Base-by-base conservation (phyloP, 2,329 filamentous ascomycete species). In the Aspergillus sp. region DNA sequence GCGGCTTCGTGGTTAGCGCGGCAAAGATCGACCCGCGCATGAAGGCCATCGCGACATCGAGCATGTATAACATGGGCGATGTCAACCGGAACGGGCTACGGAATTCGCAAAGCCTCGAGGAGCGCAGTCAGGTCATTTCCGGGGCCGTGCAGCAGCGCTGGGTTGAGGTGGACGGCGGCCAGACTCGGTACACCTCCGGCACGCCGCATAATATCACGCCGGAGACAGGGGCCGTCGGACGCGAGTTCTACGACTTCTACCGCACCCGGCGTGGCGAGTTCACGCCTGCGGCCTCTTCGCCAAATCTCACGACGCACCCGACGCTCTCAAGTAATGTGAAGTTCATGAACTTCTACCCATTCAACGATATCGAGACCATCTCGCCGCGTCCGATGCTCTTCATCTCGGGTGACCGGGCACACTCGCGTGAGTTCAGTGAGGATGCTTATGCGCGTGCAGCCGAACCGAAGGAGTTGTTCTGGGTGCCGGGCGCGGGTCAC, bases 391-490 rank as follows among this genome's bases (percentile, higher is more conserved):
- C 47, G 2, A 7, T 49, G 30, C 30, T 49, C 5, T 47, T 49
- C 6, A 43, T 49, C 24, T 29, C 47, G 0, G 47, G 47, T 5
- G 40, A 44, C 14, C 40, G 39, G 35, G 47, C 47, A 7, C 45
- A 49, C 16, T 47, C 47, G 4, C 40, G 42, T 2, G 33, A 49
- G 26, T 49, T 49, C 14, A 49, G 45, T 16, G 37, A 48, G 28
- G 41, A 45, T 24, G 47, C 44, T 15, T 47, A 37, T 35, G 30
- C 34, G 28, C 55, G 51, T 42, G 29, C 50, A n/a, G 11, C 15
- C 0, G 53, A 61, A 35, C 59, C 58, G 5, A 62, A 61, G 43
- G 57, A 61, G 39, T 22, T 61, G 29, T 5, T 52, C 5, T 57
- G 51, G 52, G 35, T 63, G 0, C 29, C 48, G 0, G 44, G 51